Evolutionary conservation across 345 rosid species (phyloP).

Genomic region (Brassica juncea): DNA sequence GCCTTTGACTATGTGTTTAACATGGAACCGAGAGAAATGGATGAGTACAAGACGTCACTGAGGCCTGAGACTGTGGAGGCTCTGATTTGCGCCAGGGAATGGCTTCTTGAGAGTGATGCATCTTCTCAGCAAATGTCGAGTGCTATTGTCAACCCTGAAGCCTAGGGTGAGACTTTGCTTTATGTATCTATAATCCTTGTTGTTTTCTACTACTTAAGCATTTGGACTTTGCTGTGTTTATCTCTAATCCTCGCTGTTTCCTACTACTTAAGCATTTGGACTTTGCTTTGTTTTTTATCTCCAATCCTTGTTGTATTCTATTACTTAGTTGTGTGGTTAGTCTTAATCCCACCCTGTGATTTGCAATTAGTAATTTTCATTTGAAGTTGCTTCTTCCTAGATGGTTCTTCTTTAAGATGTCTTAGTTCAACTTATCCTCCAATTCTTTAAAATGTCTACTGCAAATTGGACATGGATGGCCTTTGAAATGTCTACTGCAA

Average conservation of each 20-base stretch:
- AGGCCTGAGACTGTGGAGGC: slow-evolving; percentile 92
- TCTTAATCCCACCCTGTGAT: neutral
- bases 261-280: neutral
- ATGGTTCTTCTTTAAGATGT: neutral
- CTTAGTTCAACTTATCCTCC: neutral
- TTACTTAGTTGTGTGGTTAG: neutral
- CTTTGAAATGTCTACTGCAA: slow-evolving; percentile 14
- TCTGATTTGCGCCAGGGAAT: slow-evolving; percentile 81
- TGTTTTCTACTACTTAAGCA: slow-evolving; percentile 7
- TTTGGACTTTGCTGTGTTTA: neutral
- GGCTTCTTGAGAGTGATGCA: slow-evolving; percentile 58
- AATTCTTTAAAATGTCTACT: neutral
- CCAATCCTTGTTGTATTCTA: neutral
- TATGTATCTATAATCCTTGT: slow-evolving; percentile 8
- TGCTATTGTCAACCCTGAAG: slow-evolving; percentile 61
- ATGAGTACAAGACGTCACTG: slow-evolving; percentile 66
- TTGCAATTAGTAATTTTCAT: neutral
- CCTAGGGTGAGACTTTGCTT: slow-evolving; percentile 38
- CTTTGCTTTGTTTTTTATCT: neutral
- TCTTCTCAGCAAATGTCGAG: slow-evolving; percentile 39
- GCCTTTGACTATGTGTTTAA: slow-evolving; percentile 61
- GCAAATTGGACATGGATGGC: slow-evolving; percentile 20
- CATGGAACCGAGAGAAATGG: slow-evolving; percentile 56
- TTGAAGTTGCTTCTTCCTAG: neutral
- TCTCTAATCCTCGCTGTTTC: neutral